phyloP scores from a whole-genome alignment of 352 stramenopile genomes.

The Poterioochromonas sp. region DNA sequence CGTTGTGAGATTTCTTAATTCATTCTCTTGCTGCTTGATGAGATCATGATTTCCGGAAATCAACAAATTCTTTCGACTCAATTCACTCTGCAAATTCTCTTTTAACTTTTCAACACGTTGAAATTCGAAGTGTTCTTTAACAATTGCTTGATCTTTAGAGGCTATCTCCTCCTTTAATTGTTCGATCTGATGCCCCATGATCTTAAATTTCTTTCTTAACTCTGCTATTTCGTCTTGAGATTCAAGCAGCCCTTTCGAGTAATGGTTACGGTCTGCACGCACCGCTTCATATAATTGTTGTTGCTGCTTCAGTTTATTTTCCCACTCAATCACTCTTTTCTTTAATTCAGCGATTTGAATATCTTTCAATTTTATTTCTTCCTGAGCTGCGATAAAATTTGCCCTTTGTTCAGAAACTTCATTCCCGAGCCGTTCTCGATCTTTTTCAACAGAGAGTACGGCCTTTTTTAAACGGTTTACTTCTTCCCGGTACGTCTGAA shows the following conservation, averaged over 20 bases:
- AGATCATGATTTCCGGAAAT: slow-evolving; percentile 75
- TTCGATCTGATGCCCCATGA: slow-evolving; percentile 86
- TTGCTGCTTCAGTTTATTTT: slow-evolving; percentile 89
- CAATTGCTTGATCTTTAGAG: slow-evolving; percentile 82
- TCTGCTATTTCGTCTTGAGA: slow-evolving; percentile 86
- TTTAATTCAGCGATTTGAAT: slow-evolving; percentile 52
- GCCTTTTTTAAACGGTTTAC: slow-evolving; percentile 73
- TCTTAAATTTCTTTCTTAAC: slow-evolving; percentile 94
- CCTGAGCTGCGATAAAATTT: slow-evolving; percentile 65
- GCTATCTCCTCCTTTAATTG: slow-evolving; percentile 89
- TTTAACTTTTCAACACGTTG: slow-evolving; percentile 87
- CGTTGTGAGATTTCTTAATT: slow-evolving; percentile 78
- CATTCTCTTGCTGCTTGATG: slow-evolving; percentile 83
- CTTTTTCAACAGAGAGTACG: slow-evolving; percentile 79
- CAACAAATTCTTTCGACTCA: slow-evolving; percentile 71
- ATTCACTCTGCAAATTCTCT: slow-evolving; percentile 83
- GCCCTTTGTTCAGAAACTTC: slow-evolving; percentile 63
- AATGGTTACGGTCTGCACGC: slow-evolving; percentile 82
- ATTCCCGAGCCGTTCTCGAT: slow-evolving; percentile 69
- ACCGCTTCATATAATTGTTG: slow-evolving; percentile 89
- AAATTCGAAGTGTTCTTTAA: slow-evolving; percentile 90
- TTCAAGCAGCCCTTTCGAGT: slow-evolving; percentile 90
- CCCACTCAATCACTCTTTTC: slow-evolving; percentile 66
- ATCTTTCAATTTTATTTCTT: slow-evolving; percentile 62
- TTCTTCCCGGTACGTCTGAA: slow-evolving; percentile 54